Percentiles rank a stretch among this genome's conserved stretches.
phyloP scores from a whole-genome alignment of 345 rosid genomes.

The Ailanthus altissimus region DNA sequence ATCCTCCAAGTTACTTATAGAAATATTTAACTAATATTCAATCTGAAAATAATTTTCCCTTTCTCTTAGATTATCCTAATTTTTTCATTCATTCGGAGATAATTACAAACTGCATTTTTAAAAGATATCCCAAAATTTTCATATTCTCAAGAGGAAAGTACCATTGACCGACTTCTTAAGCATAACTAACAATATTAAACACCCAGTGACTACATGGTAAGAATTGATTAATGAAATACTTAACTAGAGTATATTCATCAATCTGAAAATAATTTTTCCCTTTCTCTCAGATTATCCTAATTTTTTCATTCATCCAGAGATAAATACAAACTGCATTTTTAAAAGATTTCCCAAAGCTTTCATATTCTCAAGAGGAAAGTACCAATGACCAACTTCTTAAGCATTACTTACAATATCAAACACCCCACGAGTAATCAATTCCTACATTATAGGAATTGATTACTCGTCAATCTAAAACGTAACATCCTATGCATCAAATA shows the following conservation, averaged over 20 bases:
- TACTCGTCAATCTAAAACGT: not conserved
- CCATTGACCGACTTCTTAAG: not conserved
- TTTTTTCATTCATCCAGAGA: not conserved
- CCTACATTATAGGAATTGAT: no score
- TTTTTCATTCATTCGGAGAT: not conserved
- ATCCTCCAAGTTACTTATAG: not conserved
- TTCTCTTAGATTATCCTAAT: not conserved
- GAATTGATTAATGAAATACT: not conserved
- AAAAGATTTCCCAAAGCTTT: not conserved
- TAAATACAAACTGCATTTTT: not conserved
- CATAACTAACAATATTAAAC: not conserved
- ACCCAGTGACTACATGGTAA: not conserved
- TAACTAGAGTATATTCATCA: not conserved
- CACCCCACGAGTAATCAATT: no score
- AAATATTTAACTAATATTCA: constrained; percentile 3
- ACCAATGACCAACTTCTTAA: not conserved
- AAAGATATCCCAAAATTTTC: not conserved
- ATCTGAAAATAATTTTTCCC: not conserved
- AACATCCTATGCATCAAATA: constrained; percentile 6
- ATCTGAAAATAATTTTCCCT: not conserved
- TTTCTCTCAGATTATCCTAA: not conserved
- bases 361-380: not conserved
- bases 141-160: not conserved
- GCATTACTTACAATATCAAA: not conserved
- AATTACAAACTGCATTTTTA: not conserved